These are phyloP conservation scores for Coniochaeta sp. DNA, from an alignment of 2,329 filamentous ascomycete species.

Conservation along the genomic window DNA sequence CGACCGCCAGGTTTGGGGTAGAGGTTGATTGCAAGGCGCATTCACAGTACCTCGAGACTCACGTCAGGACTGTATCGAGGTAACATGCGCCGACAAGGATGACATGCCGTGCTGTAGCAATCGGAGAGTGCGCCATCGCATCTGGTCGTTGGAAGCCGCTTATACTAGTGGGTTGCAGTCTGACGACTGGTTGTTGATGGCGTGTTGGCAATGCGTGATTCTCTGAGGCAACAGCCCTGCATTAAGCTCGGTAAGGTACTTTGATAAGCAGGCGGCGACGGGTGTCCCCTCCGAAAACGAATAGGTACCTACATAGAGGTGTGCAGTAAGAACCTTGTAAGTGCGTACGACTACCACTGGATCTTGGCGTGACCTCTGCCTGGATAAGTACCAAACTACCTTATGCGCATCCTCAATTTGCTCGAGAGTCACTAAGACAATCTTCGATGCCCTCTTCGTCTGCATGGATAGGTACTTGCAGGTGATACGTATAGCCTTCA, in stretches of 20 bases:
- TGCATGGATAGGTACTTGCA: no score
- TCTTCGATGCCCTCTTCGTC: no score
- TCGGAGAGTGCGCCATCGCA: not conserved
- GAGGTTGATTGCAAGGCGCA: not conserved
- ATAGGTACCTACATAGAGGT: no score
- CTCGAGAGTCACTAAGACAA: no score
- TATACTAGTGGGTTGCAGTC: no score
- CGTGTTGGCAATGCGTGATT: not conserved
- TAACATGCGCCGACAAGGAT: conserved; percentile 63
- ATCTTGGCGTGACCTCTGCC: not conserved
- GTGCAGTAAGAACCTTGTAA: no score
- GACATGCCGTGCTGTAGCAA: conserved; percentile 47
- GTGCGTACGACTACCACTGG: no score
- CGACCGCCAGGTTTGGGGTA: not conserved
- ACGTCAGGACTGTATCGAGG: conserved; percentile 63
- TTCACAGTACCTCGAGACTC: conserved; percentile 20
- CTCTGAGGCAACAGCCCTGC: not conserved
- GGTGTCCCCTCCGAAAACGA: no score
- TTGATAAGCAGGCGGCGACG: not conserved
- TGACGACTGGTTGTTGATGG: not conserved
- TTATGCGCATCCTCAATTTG: no score
- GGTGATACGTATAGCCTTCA: no score
- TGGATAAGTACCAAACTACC: no score
- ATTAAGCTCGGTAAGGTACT: no score
- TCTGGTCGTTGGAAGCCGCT: not conserved